phyloP scores from a whole-genome alignment of 306 rosid species.

The Gastrolobium bilobum region DNA sequence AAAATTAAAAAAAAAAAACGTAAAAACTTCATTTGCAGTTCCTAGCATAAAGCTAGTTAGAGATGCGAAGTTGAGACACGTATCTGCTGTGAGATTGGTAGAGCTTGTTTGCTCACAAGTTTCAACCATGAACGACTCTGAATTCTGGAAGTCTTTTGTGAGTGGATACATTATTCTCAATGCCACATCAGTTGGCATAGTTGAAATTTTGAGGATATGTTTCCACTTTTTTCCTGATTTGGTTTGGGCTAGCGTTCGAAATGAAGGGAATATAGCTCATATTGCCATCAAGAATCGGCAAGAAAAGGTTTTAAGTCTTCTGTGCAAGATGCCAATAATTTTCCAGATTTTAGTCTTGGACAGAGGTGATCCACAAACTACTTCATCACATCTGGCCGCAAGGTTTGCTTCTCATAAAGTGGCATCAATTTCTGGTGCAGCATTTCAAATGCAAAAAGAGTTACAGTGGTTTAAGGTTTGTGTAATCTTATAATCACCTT shows the following conservation, averaged over 20 bases:
- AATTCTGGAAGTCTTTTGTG: conserved; percentile 51
- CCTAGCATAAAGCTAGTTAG: conserved; percentile 54
- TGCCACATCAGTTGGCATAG: conserved; percentile 57
- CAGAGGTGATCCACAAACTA: conserved; percentile 48
- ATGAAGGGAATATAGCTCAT: conserved; percentile 51
- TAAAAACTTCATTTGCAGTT: conserved; percentile 53
- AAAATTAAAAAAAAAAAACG: conserved; percentile 16
- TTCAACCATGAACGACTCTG: conserved; percentile 11
- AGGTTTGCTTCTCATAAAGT: conserved; percentile 54
- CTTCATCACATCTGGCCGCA: conserved; percentile 66
- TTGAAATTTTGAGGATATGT: conserved; percentile 57
- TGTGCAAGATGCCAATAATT: conserved; percentile 54
- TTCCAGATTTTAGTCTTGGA: conserved; percentile 39
- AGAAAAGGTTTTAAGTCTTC: conserved; percentile 55
- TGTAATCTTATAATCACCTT: conserved; percentile 30
- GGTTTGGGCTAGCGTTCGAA: conserved; percentile 48
- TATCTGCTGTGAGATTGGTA: conserved; percentile 54
- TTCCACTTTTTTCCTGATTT: conserved; percentile 59
- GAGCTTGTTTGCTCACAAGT: conserved; percentile 50
- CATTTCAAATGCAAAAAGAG: conserved; percentile 71
- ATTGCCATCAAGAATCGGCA: conserved; percentile 57
- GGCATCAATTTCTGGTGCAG: conserved; percentile 60
- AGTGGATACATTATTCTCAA: conserved; percentile 27
- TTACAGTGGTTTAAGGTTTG: conserved; percentile 62
- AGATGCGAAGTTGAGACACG: conserved; percentile 59